Evolutionary conservation across 169 alveolate species (phyloP).

Genomic region (Eimeria brunetti): DNA sequence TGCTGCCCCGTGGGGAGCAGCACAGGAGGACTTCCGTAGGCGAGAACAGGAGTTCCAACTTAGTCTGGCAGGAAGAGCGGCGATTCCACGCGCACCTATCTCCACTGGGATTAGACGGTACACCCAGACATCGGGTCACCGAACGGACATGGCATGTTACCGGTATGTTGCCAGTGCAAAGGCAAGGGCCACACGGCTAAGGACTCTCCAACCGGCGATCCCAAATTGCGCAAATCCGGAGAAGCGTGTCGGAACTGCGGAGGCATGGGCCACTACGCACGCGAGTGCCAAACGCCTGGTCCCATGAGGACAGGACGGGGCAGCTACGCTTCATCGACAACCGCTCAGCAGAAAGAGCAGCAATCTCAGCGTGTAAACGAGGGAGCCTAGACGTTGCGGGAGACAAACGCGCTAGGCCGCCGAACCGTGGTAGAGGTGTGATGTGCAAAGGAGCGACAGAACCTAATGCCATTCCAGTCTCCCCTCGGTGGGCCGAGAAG

Average conservation of each 20-base stretch:
- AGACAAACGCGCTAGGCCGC: background rate
- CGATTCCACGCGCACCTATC: background rate
- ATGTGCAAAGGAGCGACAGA: background rate
- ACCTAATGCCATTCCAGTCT: background rate
- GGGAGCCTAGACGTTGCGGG: background rate
- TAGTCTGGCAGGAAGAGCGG: background rate
- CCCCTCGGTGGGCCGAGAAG: background rate
- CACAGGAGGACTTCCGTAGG: background rate
- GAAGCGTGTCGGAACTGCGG: background rate
- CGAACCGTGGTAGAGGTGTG: background rate
- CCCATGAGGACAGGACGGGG: background rate
- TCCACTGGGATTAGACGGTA: background rate
- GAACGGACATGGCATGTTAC: background rate
- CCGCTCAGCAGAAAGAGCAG: background rate
- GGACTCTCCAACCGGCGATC: background rate
- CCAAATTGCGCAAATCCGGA: background rate
- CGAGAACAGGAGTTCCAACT: background rate
- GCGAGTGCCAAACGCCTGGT: background rate
- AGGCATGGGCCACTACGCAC: conserved; percentile 10
- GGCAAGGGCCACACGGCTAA: background rate
- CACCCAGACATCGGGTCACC: background rate
- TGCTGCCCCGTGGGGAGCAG: background rate
- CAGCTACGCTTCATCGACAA: background rate
- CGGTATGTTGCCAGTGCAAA: background rate
- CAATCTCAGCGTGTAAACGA: conserved; percentile 1